phyloP scores from a whole-genome alignment of 2,329 filamentous ascomycete species.

The Fusarium nurragi region DNA sequence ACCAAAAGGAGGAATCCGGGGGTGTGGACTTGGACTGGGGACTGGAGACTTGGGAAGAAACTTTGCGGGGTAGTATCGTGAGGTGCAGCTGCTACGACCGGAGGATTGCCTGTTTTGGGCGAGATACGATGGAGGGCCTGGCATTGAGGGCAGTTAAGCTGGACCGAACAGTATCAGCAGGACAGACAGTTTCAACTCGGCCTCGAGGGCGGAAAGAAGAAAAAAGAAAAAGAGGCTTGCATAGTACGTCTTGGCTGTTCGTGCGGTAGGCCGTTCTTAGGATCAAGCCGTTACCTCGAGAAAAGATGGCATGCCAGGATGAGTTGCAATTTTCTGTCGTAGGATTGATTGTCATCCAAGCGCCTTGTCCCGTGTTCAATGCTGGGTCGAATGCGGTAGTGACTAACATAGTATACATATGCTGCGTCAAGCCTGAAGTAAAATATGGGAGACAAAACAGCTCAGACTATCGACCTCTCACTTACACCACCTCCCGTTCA shows the following conservation, averaged over 20 bases:
- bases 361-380: background rate
- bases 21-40: conserved; percentile 7
- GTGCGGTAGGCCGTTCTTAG: background rate
- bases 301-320: background rate
- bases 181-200: background rate
- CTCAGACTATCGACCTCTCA: conserved; percentile 4
- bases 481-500: conserved; percentile 14
- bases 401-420: conserved; percentile 7
- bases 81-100: conserved; percentile 30
- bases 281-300: background rate
- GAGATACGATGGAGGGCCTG: conserved; percentile 38
- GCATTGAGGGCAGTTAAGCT: conserved; percentile 8
- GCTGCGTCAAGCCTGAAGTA: conserved; percentile 9
- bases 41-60: conserved; percentile 5
- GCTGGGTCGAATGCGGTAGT: conserved; percentile 5
- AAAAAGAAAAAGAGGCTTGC: conserved; percentile 7
- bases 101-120: conserved; percentile 38
- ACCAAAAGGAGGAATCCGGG: conserved; percentile 27
- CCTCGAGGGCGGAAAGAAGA: background rate
- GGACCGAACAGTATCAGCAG: conserved; percentile 18
- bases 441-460: conserved; percentile 6
- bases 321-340: background rate
- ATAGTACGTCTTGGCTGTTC: conserved; percentile 22
- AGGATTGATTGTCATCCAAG: conserved; percentile 15
- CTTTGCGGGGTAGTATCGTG: conserved; percentile 40